phyloP scores from a whole-genome alignment of 1,139 yeast species.

The Sugiyamaella pinicola region DNA sequence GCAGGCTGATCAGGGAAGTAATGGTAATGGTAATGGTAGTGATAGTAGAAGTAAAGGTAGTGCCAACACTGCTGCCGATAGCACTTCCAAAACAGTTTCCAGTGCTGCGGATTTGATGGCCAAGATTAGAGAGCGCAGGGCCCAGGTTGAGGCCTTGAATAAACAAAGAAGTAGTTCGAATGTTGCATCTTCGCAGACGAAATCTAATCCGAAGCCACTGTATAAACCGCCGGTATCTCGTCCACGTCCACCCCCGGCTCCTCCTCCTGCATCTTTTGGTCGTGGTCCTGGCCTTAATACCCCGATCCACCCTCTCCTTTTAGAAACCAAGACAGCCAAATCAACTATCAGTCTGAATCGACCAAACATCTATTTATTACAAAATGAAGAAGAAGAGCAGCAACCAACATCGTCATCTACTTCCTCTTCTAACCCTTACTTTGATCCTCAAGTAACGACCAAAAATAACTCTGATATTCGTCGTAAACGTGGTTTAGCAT shows the following conservation, averaged over 20 bases:
- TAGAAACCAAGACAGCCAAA: slow-evolving; percentile 17
- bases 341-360: slow-evolving; percentile 10
- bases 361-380: slow-evolving; percentile 10
- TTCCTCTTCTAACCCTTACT: slow-evolving; percentile 59
- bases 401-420: not conserved
- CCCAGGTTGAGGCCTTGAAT: slow-evolving; percentile 12
- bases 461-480: slow-evolving; percentile 36
- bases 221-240: not conserved
- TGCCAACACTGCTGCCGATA: not conserved
- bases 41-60: not conserved
- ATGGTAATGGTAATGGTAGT: not conserved
- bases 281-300: slow-evolving; percentile 52
- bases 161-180: not conserved
- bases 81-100: not conserved
- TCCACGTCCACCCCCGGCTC: not conserved
- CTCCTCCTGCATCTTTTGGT: not conserved
- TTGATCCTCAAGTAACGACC: slow-evolving; percentile 46
- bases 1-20: too few species aligned
- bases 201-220: not conserved
- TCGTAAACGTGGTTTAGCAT: slow-evolving; percentile 47
- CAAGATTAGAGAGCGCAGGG: slow-evolving; percentile 22
- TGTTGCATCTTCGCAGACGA: too few species aligned
- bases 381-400: not conserved
- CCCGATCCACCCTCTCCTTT: slow-evolving; percentile 62
- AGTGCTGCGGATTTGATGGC: slow-evolving; percentile 21